These are phyloP conservation scores for Isatis lusitanica DNA, from an alignment of 441 rosid genomes.

Conservation along the genomic window DNA sequence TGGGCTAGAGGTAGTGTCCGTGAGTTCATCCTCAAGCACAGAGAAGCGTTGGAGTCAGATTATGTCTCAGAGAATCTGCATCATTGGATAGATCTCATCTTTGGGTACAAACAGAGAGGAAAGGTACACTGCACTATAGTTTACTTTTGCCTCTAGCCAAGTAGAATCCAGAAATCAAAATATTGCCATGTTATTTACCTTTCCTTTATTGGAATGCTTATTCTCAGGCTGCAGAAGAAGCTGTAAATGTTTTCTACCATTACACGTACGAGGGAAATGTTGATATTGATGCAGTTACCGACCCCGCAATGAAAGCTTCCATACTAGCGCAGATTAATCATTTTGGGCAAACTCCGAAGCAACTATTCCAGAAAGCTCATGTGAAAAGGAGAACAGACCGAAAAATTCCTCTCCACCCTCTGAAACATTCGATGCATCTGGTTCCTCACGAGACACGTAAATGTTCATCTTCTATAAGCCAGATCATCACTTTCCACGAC, in stretches of 20 bases:
- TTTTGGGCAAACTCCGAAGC: slow-evolving; percentile 98
- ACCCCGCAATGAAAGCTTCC: slow-evolving; percentile 97
- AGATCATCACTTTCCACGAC: slow-evolving; percentile 76
- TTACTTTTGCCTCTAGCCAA: slow-evolving; percentile 11
- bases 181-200: slow-evolving; percentile 24
- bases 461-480: slow-evolving; percentile 69
- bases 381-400: slow-evolving; percentile 73
- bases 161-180: slow-evolving; percentile 26
- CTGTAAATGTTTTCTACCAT: slow-evolving; percentile 94
- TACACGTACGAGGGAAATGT: slow-evolving; percentile 98
- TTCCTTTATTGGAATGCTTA: slow-evolving; percentile 13
- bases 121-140: slow-evolving; percentile 57
- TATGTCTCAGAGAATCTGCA: slow-evolving; percentile 97
- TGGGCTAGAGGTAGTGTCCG: slow-evolving; percentile 99
- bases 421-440: slow-evolving; percentile 80
- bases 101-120: slow-evolving; percentile 98
- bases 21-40: slow-evolving; percentile 90
- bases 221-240: slow-evolving; percentile 94
- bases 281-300: slow-evolving; percentile 90
- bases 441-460: slow-evolving; percentile 89
- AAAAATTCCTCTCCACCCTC: slow-evolving; percentile 82
- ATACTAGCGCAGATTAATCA: slow-evolving; percentile 96
- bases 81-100: slow-evolving; percentile 99
- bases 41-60: slow-evolving; percentile 98
- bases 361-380: slow-evolving; percentile 85